Evolutionary conservation across 139 green algal species (phyloP).

Genomic region (Chlamydomonas incerta): DNA sequence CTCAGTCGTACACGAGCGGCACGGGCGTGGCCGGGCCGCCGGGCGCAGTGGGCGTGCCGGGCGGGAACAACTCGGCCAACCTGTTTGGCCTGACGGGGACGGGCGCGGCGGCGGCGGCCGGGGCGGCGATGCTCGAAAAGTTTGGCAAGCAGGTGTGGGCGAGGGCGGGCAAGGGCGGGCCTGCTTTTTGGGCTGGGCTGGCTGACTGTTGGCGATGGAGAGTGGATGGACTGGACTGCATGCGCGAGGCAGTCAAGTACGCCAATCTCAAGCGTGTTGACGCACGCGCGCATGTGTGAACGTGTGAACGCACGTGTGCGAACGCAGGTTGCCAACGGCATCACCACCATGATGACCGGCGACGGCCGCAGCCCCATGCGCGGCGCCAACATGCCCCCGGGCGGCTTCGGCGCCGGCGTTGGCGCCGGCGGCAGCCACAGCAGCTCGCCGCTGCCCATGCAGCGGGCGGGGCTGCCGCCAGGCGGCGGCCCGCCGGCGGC

Average conservation of each 20-base stretch:
- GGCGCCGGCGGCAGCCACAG: background rate
- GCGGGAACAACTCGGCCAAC: too few species aligned
- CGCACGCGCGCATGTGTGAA: too few species aligned
- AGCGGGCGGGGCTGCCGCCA: background rate
- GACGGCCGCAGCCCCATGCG: conserved; percentile 27
- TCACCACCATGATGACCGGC: conserved; percentile 23
- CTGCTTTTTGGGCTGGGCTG: too few species aligned
- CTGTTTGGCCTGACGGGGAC: too few species aligned
- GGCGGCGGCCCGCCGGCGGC: background rate
- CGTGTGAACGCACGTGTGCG: too few species aligned
- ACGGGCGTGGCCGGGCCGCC: too few species aligned
- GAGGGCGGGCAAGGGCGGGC: background rate
- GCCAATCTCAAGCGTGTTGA: too few species aligned
- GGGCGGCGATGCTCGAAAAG: conserved; percentile 28
- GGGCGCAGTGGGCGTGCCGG: too few species aligned
- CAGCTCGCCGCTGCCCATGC: background rate
- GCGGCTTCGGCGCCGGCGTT: background rate
- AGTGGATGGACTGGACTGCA: too few species aligned
- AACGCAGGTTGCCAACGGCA: conserved; percentile 17
- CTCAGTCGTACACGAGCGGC: too few species aligned
- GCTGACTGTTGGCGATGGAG: too few species aligned
- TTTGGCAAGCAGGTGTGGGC: conserved; percentile 41
- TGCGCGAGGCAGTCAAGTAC: too few species aligned
- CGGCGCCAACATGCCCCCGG: background rate
- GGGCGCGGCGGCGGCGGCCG: background rate